Conservation (phyloP, 2,329 filamentous ascomycete species). For the Pseudogymnoascus sp. region DNA sequence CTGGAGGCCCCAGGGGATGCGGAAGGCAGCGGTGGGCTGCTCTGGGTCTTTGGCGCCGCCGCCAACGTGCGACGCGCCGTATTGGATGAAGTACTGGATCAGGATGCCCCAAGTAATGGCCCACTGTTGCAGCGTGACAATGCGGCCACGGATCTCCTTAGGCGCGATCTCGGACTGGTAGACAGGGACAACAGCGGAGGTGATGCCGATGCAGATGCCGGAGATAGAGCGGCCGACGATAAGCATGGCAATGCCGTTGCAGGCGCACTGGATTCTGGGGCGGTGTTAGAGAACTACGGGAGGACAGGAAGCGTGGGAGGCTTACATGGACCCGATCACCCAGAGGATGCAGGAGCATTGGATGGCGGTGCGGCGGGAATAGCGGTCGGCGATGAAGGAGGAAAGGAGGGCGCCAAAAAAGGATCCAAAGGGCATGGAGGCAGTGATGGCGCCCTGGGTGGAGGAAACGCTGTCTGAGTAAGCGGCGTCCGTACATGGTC, state of each 20-base stretch:
- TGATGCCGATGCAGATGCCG: constrained; percentile 67
- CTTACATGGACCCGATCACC: constrained; percentile 37
- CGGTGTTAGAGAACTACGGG: not conserved
- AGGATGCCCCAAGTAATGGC: constrained; percentile 65
- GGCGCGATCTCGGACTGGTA: constrained; percentile 61
- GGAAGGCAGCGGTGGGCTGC: constrained; percentile 48
- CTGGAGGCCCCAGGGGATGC: constrained; percentile 56
- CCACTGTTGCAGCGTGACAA: constrained; percentile 62
- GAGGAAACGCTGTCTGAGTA: too few species aligned
- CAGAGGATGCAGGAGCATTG: constrained; percentile 42
- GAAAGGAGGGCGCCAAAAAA: constrained; percentile 54
- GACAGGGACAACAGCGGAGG: constrained; percentile 58
- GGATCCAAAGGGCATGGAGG: constrained; percentile 67
- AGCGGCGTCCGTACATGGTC: too few species aligned
- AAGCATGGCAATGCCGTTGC: constrained; percentile 61
- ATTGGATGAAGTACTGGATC: constrained; percentile 61
- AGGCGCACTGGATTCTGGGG: constrained; percentile 48
- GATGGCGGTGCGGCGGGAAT: constrained; percentile 41
- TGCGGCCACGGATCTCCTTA: constrained; percentile 49
- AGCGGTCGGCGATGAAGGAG: constrained; percentile 47
- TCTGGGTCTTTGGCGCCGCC: constrained; percentile 42
- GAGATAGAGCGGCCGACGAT: constrained; percentile 64
- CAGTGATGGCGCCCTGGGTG: constrained; percentile 61
- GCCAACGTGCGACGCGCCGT: constrained; percentile 50
- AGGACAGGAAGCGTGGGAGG: not conserved